phyloP scores from a whole-genome alignment of 176 grass and related monocot genomes.

The Aegilops speltoides region DNA sequence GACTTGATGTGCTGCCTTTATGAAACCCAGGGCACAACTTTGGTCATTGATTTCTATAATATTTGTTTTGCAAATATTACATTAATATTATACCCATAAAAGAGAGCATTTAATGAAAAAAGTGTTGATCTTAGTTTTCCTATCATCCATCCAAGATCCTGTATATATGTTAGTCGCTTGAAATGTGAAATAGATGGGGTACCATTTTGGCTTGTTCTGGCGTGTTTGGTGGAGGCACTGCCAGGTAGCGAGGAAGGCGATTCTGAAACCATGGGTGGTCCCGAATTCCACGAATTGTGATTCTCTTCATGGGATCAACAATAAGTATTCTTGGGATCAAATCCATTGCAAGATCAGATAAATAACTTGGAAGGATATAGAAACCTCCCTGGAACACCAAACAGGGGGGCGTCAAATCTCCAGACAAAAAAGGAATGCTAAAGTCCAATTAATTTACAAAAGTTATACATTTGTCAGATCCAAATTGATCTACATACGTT shows the following conservation, averaged over 20 bases:
- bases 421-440: background rate
- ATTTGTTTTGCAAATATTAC: background rate
- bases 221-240: slow-evolving; percentile 77
- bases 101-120: background rate
- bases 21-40: too few relatives aligned
- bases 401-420: background rate
- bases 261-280: slow-evolving; percentile 84
- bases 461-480: background rate
- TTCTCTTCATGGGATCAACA: slow-evolving; percentile 97
- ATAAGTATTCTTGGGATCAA: slow-evolving; percentile 89
- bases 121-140: background rate
- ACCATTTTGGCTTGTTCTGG: slow-evolving; percentile 85
- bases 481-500: background rate
- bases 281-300: slow-evolving; percentile 81
- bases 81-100: slow-evolving; percentile 1
- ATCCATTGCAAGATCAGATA: slow-evolving; percentile 79
- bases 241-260: slow-evolving; percentile 67
- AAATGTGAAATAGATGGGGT: background rate
- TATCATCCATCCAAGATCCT: background rate
- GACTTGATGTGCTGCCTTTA: background rate
- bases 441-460: background rate
- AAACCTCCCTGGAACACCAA: slow-evolving; percentile 61
- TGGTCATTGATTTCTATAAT: background rate
- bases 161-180: background rate
- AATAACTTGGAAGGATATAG: slow-evolving; percentile 91